Evolutionary conservation across 495 filamentous ascomycete species (phyloP).

Genomic region (Pseudomonodictys pantanalensis): DNA sequence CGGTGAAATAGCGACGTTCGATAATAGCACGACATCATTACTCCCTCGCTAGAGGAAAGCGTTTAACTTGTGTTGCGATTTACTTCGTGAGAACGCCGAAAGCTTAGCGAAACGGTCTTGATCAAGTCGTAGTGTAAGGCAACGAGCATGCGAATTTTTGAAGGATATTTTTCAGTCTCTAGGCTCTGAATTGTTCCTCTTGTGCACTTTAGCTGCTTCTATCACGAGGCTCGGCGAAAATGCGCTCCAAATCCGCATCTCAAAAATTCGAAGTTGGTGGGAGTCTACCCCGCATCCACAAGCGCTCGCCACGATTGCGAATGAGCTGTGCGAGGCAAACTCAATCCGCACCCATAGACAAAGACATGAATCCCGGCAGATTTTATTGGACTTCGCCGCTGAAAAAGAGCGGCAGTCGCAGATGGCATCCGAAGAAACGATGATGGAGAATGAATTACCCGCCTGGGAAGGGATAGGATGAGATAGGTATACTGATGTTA

Average conservation of each 20-base stretch:
- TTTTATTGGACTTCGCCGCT: no score
- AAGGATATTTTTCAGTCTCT: not conserved
- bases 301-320: not conserved
- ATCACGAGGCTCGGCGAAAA: not conserved
- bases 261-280: not conserved
- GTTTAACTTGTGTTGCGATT: not conserved
- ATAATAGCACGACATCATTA: not conserved
- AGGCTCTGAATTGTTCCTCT: not conserved
- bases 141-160: not conserved
- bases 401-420: no score
- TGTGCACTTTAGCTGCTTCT: not conserved
- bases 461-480: no score
- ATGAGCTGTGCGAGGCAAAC: not conserved
- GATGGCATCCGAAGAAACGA: no score
- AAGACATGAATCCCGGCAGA: no score
- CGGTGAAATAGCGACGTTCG: not conserved
- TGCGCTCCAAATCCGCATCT: slow-evolving; percentile 3
- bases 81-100: not conserved
- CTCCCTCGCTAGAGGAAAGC: not conserved
- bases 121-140: not conserved
- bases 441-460: no score
- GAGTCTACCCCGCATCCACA: not conserved
- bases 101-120: not conserved
- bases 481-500: no score
- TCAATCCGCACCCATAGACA: no score